Conservation (phyloP, 2,329 filamentous ascomycete genomes). For the Penicillium sp. region DNA sequence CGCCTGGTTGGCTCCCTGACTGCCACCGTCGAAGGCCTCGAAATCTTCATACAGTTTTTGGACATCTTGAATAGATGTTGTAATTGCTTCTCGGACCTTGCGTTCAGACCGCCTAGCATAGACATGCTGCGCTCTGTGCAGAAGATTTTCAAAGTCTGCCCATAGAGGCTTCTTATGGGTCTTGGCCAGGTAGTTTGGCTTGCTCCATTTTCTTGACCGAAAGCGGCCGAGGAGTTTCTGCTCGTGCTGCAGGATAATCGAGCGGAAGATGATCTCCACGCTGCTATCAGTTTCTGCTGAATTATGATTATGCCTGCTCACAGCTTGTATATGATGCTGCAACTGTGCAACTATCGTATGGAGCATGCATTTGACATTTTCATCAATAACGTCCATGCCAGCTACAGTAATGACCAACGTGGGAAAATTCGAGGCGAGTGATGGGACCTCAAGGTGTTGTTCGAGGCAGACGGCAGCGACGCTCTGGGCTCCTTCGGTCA, state of each 20-base stretch:
- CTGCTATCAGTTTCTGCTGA: not conserved
- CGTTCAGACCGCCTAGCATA: conserved; percentile 2
- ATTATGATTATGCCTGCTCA: not conserved
- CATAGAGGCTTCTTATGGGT: conserved; percentile 12
- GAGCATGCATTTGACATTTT: conserved; percentile 7
- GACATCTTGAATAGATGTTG: not conserved
- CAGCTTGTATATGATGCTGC: not conserved
- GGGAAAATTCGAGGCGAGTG: not conserved
- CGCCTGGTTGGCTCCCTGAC: not conserved
- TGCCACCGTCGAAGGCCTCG: not conserved
- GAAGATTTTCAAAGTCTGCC: conserved; percentile 10
- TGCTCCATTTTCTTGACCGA: conserved; percentile 12
- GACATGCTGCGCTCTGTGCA: conserved; percentile 7
- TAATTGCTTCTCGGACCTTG: conserved; percentile 6
- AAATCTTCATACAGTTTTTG: not conserved
- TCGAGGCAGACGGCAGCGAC: conserved; percentile 8
- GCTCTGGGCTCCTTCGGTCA: conserved; percentile 11
- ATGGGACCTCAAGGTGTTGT: not conserved
- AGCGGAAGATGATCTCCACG: not conserved
- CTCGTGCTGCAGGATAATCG: conserved; percentile 7
- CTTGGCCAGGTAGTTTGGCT: conserved; percentile 5
- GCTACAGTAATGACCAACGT: conserved; percentile 5
- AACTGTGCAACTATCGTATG: not conserved
- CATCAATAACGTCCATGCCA: conserved; percentile 8
- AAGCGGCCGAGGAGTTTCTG: conserved; percentile 14